Base-by-base conservation (phyloP, 495 filamentous ascomycete species). In the Symbiotaphrina buchneri region DNA sequence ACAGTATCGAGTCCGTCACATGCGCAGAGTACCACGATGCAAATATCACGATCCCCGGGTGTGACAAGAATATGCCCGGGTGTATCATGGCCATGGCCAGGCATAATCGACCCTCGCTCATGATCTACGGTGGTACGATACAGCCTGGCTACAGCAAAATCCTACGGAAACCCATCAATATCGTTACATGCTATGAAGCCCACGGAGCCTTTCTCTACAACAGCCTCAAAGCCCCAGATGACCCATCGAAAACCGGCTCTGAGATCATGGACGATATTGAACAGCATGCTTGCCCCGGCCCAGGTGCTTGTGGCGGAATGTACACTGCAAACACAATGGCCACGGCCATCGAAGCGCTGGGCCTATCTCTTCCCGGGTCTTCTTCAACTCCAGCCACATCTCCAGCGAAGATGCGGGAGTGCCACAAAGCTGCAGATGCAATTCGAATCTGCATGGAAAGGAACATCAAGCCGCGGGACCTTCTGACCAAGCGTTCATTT, bases 21-120 rank as follows among this genome's bases (percentile, higher is more conserved):
- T 87, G 78, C 39, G 58, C 58, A 21, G 59, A 61, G 38, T 51
- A 57, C 29, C 82, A 97, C 48, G 87, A 97, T 41, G 87, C 87
- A 33, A 90, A 83, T 46, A 84, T 97, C 42, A 68, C 79, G 16
- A 85, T 97, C 39, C 83, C 87, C 1, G 87, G 87, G 6, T 97
- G 87, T 45, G 87, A 97, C 51, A 97, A 97, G 60, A 97, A 97
- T 42, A 97, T 97, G 87, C 87, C 87, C 1, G 87, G 87, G 36
- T 61, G 59, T 21, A 53, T 80, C n/a, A 78, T 80, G 71, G 74
- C 65, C 27, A 74, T 80, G 50, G 81, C 82, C 8, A 66, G 87
- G 24, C 82, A 93, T 51, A 94, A 97, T 54, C 68, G 85, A 10
- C 87, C 87, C 4, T 73, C 69, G 0, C 54, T 79, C 38, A 77